These are phyloP conservation scores for Guyanaporus albipodus DNA, from an alignment of 768 basidiomycete species.

Conservation along the genomic window DNA sequence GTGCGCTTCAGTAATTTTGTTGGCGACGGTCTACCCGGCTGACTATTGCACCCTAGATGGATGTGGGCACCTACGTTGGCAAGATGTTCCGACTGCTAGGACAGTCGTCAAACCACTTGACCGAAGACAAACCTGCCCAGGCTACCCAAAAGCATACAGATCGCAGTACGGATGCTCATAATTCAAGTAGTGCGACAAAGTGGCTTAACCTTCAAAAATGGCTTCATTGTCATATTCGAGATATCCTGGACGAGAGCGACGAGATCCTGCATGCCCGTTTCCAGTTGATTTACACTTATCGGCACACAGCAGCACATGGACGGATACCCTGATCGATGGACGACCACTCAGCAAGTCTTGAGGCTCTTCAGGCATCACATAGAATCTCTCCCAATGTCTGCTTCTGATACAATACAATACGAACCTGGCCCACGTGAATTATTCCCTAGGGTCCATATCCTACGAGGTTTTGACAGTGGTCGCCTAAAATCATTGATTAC, in stretches of 20 bases:
- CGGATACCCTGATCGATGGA: conserved; percentile 29
- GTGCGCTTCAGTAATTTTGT: not conserved
- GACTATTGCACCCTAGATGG: not conserved
- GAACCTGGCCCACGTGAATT: not conserved
- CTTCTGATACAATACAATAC: conserved; percentile 1
- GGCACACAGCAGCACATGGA: conserved; percentile 24
- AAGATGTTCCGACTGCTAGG: not conserved
- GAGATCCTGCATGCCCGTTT: not conserved
- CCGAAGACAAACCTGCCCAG: too few species aligned
- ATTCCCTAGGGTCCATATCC: not conserved
- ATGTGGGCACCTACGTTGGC: not conserved
- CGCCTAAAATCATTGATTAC: too few species aligned
- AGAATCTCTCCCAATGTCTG: not conserved
- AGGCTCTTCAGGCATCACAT: conserved; percentile 8
- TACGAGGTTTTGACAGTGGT: not conserved
- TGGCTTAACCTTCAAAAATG: conserved; percentile 13
- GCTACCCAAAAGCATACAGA: too few species aligned
- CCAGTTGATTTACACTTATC: conserved; percentile 20
- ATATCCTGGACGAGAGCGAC: too few species aligned
- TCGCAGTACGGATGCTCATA: too few species aligned
- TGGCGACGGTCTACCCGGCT: too few species aligned
- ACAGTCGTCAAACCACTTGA: too few species aligned
- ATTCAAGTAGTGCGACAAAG: not conserved
- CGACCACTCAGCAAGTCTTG: conserved; percentile 26
- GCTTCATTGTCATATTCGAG: too few species aligned